Base-by-base conservation (phyloP, 2,329 filamentous ascomycete genomes). In the Fusarium metavorans region DNA sequence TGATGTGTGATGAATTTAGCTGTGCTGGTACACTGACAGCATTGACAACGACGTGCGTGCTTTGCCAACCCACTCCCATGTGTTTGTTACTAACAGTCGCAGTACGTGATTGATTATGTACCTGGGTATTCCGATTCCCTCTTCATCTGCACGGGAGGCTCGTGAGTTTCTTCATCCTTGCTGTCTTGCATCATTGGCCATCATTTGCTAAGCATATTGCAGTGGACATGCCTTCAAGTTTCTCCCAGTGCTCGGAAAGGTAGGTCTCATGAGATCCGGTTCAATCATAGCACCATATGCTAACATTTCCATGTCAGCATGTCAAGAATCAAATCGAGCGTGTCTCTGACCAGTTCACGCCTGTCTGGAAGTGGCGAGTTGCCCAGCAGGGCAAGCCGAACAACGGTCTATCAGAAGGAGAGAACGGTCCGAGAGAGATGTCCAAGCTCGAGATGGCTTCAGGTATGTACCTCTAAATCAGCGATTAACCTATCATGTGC, bases 141-240 rank as follows among this genome's bases (percentile, higher is more conserved):
- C 16, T 67, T 67, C 48, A 57, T 67, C 32, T 67, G 64, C 20
- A 67, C 64, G 3, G 64, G 64, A 57, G 57, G 64, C 30, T 67
- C 64, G 64, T 67, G 20, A 67, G 64, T 35, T 18, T n/a, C n/a
- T 20, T n/a, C 9, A n/a, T 11, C 6, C 34, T 45, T 14, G 6
- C 78, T 8, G 35, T 37, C 14, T 37, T 37, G 14, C 3, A 8
- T 37, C 6, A 16, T 37, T 37, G 3, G 6, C 35, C 35, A 18
- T 37, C 7, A 37, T 37, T 37, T 37, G 7, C 35, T 37, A 37
- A 37, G 6, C 4, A 4, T 7, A 6, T 18, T 18, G 35, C 14
- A 37, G 77, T 62, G 79, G 79, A 6, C 80, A 80, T 59, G 80
- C 67, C 3, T 81, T 81, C 67, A 81, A 81, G 60, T 81, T 80